Evolutionary conservation across 805 yeast genomes (phyloP).

Genomic region (Wickerhamiella spandovensis): DNA sequence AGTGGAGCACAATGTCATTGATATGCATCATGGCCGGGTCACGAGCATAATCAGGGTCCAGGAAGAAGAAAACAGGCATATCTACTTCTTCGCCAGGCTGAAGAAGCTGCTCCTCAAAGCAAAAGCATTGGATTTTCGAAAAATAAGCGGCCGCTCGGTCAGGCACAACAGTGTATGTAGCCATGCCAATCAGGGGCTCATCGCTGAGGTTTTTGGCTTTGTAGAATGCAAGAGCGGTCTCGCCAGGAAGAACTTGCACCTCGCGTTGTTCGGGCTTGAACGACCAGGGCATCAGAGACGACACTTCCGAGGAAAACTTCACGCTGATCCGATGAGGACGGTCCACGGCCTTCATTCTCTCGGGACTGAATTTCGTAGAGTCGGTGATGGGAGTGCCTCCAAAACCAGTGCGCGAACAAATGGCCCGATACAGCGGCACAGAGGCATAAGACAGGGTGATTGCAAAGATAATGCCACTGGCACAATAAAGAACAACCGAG

Average conservation of each 20-base stretch:
- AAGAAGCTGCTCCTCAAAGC: conserved; percentile 91
- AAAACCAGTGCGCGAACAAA: conserved; percentile 91
- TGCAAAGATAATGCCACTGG: conserved; percentile 13
- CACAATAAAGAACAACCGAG: conserved; percentile 17
- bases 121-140: conserved; percentile 94
- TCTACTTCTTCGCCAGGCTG: conserved; percentile 96
- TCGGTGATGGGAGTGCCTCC: conserved; percentile 95
- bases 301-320: conserved; percentile 84
- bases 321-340: conserved; percentile 68
- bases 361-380: conserved; percentile 62
- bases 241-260: conserved; percentile 89
- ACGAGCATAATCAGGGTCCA: conserved; percentile 87
- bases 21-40: conserved; percentile 88
- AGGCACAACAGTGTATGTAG: conserved; percentile 92
- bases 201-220: conserved; percentile 77
- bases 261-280: conserved; percentile 90
- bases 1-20: conserved; percentile 80
- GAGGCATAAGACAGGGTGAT: conserved; percentile 68
- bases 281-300: conserved; percentile 86
- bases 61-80: conserved; percentile 96
- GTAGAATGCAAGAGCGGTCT: conserved; percentile 92
- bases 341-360: conserved; percentile 77
- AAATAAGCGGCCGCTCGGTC: conserved; percentile 94
- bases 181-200: conserved; percentile 94
- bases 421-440: conserved; percentile 81